Conservation (phyloP, 78 protist species). For the Chrysochromulina parva region DNA sequence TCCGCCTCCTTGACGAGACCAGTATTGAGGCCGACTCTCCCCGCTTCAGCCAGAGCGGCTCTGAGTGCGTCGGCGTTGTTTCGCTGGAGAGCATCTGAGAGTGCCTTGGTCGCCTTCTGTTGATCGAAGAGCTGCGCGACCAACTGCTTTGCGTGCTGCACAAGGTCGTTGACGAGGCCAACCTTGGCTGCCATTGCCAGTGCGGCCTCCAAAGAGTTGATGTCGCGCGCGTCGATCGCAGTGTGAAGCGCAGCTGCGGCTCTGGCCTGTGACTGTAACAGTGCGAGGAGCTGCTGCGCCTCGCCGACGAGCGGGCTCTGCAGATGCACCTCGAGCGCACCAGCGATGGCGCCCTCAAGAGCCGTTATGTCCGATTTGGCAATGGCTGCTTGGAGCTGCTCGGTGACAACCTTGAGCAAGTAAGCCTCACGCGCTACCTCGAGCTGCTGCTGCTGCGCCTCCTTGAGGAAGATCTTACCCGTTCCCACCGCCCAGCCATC, state of each 20-base stretch:
- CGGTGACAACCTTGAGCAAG: background rate
- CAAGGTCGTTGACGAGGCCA: background rate
- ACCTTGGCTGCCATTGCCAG: background rate
- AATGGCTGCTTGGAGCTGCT: background rate
- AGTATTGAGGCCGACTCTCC: background rate
- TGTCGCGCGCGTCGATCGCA: background rate
- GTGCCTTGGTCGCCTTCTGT: background rate
- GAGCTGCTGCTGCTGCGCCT: slow-evolving; percentile 5
- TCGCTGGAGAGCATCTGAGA: background rate
- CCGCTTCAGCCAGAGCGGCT: background rate
- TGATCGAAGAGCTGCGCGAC: background rate
- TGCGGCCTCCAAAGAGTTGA: background rate
- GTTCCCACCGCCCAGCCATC: slow-evolving; percentile 12
- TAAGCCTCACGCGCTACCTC: slow-evolving; percentile 7
- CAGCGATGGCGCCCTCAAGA: background rate
- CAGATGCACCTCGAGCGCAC: background rate
- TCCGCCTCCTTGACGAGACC: background rate
- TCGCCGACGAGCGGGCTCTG: background rate
- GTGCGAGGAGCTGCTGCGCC: background rate
- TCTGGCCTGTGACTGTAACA: background rate
- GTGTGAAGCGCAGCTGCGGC: background rate
- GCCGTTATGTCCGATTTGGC: background rate
- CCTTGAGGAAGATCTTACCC: background rate
- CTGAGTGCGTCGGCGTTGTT: background rate
- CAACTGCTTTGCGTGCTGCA: background rate